Percentiles rank a stretch among this genome's conserved stretches.
Evolutionary conservation across 805 yeast genomes (phyloP).

Genomic region (Nakazawaea ishiwadae): DNA sequence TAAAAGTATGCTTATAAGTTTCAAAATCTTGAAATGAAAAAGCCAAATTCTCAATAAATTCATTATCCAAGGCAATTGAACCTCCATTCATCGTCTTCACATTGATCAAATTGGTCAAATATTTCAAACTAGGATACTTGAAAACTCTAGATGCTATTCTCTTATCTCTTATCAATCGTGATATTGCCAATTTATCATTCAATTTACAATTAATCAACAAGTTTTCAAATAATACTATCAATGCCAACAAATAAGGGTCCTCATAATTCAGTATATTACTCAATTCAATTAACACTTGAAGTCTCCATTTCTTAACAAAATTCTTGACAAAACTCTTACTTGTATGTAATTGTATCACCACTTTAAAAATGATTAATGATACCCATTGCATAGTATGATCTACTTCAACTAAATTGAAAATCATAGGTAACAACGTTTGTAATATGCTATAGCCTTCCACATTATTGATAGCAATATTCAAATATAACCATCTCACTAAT

Average conservation of each 20-base stretch:
- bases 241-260: too few species aligned
- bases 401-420: slow-evolving; percentile 3
- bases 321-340: not conserved
- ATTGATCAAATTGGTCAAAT: not conserved
- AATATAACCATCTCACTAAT: slow-evolving; percentile 8
- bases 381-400: slow-evolving; percentile 7
- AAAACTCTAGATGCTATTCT: slow-evolving; percentile 2
- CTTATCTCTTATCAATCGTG: slow-evolving; percentile 3
- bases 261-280: too few species aligned
- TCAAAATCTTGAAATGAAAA: slow-evolving; percentile 5
- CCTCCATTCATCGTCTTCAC: slow-evolving; percentile 1
- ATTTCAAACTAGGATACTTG: slow-evolving; percentile 6
- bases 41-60: slow-evolving; percentile 7
- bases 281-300: slow-evolving; percentile 4
- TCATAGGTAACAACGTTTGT: slow-evolving; percentile 7
- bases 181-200: not conserved
- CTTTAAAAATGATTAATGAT: slow-evolving; percentile 6
- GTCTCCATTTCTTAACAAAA: slow-evolving; percentile 7
- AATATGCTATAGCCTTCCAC: not conserved
- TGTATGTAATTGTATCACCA: not conserved
- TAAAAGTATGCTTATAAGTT: slow-evolving; percentile 1
- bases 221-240: too few species aligned
- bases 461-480: slow-evolving; percentile 9
- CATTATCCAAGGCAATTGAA: slow-evolving; percentile 3
- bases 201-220: not conserved